phyloP scores from a whole-genome alignment of 768 basidiomycete genomes.

The Chalciporus piperatus region DNA sequence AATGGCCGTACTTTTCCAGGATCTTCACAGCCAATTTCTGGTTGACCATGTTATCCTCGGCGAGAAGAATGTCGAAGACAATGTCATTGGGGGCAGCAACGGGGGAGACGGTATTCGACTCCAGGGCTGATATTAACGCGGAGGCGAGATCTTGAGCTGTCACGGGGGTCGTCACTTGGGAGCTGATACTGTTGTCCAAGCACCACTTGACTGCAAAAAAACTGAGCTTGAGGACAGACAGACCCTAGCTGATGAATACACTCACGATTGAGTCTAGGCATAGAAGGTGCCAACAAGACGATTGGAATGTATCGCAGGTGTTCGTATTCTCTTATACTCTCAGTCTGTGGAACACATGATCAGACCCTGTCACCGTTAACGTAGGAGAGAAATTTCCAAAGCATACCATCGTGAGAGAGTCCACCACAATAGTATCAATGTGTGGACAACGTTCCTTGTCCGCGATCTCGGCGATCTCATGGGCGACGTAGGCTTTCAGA shows the following conservation, averaged over 20 bases:
- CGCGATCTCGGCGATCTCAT: constrained; percentile 75
- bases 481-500: constrained; percentile 71
- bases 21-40: constrained; percentile 97
- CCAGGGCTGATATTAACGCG: constrained; percentile 90
- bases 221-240: constrained; percentile 6
- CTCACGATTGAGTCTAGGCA: constrained; percentile 75
- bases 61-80: constrained; percentile 88
- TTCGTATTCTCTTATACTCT: constrained; percentile 86
- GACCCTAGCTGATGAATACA: constrained; percentile 1
- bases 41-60: constrained; percentile 95
- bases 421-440: constrained; percentile 94
- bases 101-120: constrained; percentile 90
- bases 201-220: constrained; percentile 82
- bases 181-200: constrained; percentile 92
- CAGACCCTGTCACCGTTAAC: constrained; percentile 1
- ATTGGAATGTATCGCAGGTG: constrained; percentile 96
- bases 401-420: constrained; percentile 80
- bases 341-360: constrained; percentile 56
- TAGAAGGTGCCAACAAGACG: constrained; percentile 79
- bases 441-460: constrained; percentile 81
- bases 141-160: constrained; percentile 85
- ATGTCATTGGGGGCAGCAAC: constrained; percentile 84
- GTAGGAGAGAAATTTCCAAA: constrained; percentile 6
- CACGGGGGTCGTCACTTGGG: constrained; percentile 91
- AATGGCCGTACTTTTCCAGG: constrained; percentile 92